Evolutionary conservation across 2,329 filamentous ascomycete species (phyloP).

Genomic region (Ascochyta rabiei): DNA sequence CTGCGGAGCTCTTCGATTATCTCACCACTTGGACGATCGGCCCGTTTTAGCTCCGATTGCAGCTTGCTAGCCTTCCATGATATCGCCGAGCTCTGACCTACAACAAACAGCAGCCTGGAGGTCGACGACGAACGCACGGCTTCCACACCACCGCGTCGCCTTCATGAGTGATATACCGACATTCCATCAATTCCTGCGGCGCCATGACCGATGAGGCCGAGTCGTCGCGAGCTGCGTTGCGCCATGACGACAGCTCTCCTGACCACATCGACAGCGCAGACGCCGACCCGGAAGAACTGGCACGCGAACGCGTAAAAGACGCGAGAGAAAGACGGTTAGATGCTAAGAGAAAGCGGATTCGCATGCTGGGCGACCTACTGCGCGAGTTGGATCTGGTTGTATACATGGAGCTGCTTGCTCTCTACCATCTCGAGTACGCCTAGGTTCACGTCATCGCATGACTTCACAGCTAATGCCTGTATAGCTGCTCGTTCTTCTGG

Average conservation of each 20-base stretch:
- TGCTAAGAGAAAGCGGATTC: conserved; percentile 45
- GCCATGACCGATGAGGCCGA: conserved; percentile 50
- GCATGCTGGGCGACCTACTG: conserved; percentile 60
- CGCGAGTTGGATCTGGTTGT: conserved; percentile 64
- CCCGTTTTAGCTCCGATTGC: conserved; percentile 7
- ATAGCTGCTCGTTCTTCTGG: conserved; percentile 63
- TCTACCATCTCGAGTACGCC: conserved; percentile 68
- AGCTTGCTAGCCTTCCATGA: conserved; percentile 6
- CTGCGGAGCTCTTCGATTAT: conserved; percentile 42
- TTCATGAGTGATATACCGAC: conserved; percentile 34
- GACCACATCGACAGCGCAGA: conserved; percentile 22
- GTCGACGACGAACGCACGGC: conserved; percentile 1
- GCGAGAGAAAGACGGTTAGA: conserved; percentile 38
- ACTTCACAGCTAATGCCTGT: conserved; percentile 8
- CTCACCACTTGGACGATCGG: conserved; percentile 39
- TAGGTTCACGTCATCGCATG: conserved; percentile 2
- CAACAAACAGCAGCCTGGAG: conserved; percentile 19
- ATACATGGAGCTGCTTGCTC: conserved; percentile 65
- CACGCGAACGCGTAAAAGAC: conserved; percentile 25
- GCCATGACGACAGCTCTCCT: conserved; percentile 22
- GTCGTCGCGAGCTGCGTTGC: conserved; percentile 41
- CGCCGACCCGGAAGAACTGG: conserved; percentile 28
- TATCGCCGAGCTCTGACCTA: conserved; percentile 2
- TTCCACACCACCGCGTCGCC: conserved; percentile 21
- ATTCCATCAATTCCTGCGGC: conserved; percentile 21